These are phyloP conservation scores for Cylindrotheca closterium DNA, from an alignment of 108 stramenopile genomes.

Conservation along the genomic window DNA sequence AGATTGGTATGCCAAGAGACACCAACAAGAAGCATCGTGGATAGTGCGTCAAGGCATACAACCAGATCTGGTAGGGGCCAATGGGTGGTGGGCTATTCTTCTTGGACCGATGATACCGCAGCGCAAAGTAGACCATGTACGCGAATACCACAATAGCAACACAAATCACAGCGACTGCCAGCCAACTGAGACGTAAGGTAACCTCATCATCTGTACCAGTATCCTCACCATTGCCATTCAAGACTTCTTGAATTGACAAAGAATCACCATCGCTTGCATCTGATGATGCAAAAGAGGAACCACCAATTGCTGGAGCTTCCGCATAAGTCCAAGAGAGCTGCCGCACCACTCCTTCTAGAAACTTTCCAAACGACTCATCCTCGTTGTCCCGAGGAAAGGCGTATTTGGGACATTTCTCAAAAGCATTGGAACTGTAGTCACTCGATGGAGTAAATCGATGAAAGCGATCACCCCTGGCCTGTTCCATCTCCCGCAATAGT, in stretches of 20 bases:
- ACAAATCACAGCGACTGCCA: not conserved
- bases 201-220: too few species aligned
- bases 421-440: not conserved
- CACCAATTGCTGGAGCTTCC: too few species aligned
- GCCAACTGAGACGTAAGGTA: not conserved
- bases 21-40: slow-evolving; percentile 2
- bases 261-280: not conserved
- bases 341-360: too few species aligned
- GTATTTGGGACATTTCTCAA: not conserved
- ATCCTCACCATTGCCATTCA: too few species aligned
- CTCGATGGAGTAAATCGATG: not conserved
- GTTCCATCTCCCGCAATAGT: not conserved
- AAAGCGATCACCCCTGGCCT: not conserved
- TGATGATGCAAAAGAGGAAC: not conserved
- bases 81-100: slow-evolving; percentile 1
- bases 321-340: too few species aligned
- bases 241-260: too few species aligned
- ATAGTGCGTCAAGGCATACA: slow-evolving; percentile 4
- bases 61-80: slow-evolving; percentile 7
- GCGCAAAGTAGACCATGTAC: slow-evolving; percentile 1
- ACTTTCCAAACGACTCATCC: too few species aligned
- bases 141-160: not conserved
- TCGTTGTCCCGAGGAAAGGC: too few species aligned
- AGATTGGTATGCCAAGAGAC: not conserved
- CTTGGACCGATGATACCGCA: not conserved